A percentile compares a stretch with the other conserved stretches of the same genome.
Evolutionary conservation across 1,139 yeast genomes (phyloP).

Genomic region (Insectozyma bohioensis): DNA sequence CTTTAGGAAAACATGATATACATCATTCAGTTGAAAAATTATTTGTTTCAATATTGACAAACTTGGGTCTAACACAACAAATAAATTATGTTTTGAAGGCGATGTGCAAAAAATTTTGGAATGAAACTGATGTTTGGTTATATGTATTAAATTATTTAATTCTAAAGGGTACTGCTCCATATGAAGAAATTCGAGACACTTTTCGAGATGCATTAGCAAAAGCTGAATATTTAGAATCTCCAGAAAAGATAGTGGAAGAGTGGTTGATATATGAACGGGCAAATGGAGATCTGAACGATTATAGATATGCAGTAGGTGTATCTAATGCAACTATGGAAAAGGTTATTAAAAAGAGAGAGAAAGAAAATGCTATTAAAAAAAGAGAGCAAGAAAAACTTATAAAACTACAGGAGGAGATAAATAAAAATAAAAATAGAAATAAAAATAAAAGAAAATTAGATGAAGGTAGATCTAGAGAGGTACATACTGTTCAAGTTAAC

Average conservation of each 20-base stretch:
- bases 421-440: conserved; percentile 8
- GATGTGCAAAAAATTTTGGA: conserved; percentile 27
- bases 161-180: too few species aligned
- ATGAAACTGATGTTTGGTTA: conserved; percentile 51
- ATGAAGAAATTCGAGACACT: too few species aligned
- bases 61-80: conserved; percentile 21
- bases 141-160: conserved; percentile 28
- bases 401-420: conserved; percentile 1
- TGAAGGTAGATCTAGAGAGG: conserved; percentile 53
- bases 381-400: not conserved
- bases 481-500: conserved; percentile 47
- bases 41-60: conserved; percentile 29
- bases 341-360: not conserved
- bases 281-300: conserved; percentile 28
- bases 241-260: conserved; percentile 50
- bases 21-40: conserved; percentile 46
- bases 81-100: conserved; percentile 28
- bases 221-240: conserved; percentile 43
- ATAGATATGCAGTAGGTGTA: conserved; percentile 21
- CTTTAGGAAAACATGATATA: conserved; percentile 31
- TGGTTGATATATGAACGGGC: conserved; percentile 41
- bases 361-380: not conserved
- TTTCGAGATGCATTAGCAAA: conserved; percentile 31
- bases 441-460: conserved; percentile 11
- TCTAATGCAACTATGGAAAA: conserved; percentile 9